Evolutionary conservation across 202 grass and related monocot species (phyloP), one percentile per base, ranked within the genome.

Genomic region (Miscanthus sacchariflorus): DNA sequence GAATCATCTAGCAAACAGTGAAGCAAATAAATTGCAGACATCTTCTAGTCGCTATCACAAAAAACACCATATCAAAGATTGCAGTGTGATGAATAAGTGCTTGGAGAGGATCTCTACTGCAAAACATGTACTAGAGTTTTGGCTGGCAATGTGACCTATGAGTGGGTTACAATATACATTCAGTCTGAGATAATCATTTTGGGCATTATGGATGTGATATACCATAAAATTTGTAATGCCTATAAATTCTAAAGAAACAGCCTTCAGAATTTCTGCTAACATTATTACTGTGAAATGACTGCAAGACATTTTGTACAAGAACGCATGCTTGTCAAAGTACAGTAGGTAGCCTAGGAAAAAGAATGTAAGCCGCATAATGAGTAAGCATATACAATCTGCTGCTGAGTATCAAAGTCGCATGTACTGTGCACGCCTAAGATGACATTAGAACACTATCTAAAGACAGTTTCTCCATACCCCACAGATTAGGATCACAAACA

Each of bases 1-100:
- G 28, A 77, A 58, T 66, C 68, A 80, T 77, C 33, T 27, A 8
- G 45, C 74, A 24, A 48, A 24, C 28, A 86, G 17, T 24, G 68
- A 23, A 63, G 38, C 3, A 79, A 75, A 61, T 28, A 71, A 76
- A 70, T 30, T 64, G 7, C 10, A 8, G 15, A 70, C 5, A 14
- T 63, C 11, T 42, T 39, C 11, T 59, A 45, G 36, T 48, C 27
- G 50, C n/a, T 43, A 40, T 80, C 44, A 91, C 46, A 17, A 10
- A 9, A 76, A 68, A 48, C 36, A 69, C 14, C 3, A 78, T 17
- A 66, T 46, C 43, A 15, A 68, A 68, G 56, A 79, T 17, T 24
- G 9, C 36, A 35, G 25, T 4, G 46, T 9, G 9, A 84, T 75
- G 71, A 64, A 61, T 5, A 46, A n/a, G 17, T 73, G 12, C 21